Percentiles rank a stretch among this genome's conserved stretches.
Conservation (phyloP, 2,329 filamentous ascomycete species). For the Aspergillus brunneoviolaceus region DNA sequence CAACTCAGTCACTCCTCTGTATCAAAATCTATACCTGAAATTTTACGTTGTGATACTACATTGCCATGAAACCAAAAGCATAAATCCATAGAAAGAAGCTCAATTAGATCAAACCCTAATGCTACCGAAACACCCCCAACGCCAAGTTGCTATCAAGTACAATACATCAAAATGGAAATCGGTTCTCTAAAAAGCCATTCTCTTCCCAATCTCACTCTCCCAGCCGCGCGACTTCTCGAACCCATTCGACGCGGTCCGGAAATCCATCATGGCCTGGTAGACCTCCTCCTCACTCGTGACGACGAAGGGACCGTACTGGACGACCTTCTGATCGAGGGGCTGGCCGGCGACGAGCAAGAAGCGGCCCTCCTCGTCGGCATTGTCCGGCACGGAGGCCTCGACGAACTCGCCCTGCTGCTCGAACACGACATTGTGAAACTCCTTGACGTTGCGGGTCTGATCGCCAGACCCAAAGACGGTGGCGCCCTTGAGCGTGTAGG, state of each 20-base stretch:
- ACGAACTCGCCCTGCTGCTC: slow-evolving; percentile 75
- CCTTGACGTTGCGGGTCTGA: slow-evolving; percentile 34
- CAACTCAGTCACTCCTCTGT: not conserved
- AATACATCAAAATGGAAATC: not conserved
- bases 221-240: slow-evolving; percentile 78
- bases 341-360: slow-evolving; percentile 72
- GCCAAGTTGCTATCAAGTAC: slow-evolving; percentile 4
- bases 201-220: slow-evolving; percentile 84
- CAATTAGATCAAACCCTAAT: not conserved
- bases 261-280: slow-evolving; percentile 74
- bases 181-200: slow-evolving; percentile 52
- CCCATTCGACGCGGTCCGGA: slow-evolving; percentile 69
- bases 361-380: slow-evolving; percentile 56
- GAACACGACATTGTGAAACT: slow-evolving; percentile 89
- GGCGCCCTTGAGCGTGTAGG: slow-evolving; percentile 76
- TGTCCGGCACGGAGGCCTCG: slow-evolving; percentile 65
- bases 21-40: not conserved
- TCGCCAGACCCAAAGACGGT: slow-evolving; percentile 59
- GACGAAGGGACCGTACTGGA: slow-evolving; percentile 87
- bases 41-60: not conserved
- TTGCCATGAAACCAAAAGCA: not conserved
- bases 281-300: slow-evolving; percentile 69
- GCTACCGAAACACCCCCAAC: not conserved
- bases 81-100: not conserved
- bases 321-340: slow-evolving; percentile 74